Evolutionary conservation across 1,139 yeast species (phyloP), one percentile per base, ranked within the genome.

Genomic region (Geotrichum australiense): DNA sequence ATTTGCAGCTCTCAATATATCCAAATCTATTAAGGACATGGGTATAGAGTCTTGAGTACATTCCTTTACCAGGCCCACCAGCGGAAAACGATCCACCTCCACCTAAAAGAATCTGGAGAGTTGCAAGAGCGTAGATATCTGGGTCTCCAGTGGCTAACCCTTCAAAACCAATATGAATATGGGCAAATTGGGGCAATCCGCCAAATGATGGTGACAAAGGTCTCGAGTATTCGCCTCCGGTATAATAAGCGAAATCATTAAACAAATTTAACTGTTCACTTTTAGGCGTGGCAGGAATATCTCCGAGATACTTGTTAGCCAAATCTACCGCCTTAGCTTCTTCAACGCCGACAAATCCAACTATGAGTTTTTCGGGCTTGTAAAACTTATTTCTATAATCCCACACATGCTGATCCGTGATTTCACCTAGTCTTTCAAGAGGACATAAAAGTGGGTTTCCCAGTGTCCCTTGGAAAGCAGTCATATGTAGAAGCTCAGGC

Each of bases 51-150:
- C 98, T 73, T 2, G 96, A 85, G 61, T 87, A 93, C 97, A 91
- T 89, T 4, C 99, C 99, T 64, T 91, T 91, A 43, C 99, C 99
- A n/a, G 99, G 99, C 0, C 99, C 99, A 51, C 99, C 99, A 8
- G 99, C 97, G 19, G 94, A 81, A 58, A 91, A 91, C 1, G 97
- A 87, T 5, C 96, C 94, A 40, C 98, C 98, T 28, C 97, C 97
- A 31, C 98, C 98, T n/a, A 91, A 68, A 23, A 91, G 69, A 47
- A 91, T 87, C 58, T 91, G 98, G 44, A 91, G 71, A 1, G 91
- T 80, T 1, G 97, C 96, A 37, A 87, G 68, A 0, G 95, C 94
- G 56, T 91, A 91, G 33, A 89, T 78, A 54, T 91, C 97, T 15
- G 86, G 89, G 57, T 83, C 80, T 42, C 78, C 74, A 35, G 89